Percentiles rank a stretch among this genome's conserved stretches.
These are phyloP conservation scores for Betula pendula DNA, from an alignment of 306 rosid species.

Conservation along the genomic window DNA sequence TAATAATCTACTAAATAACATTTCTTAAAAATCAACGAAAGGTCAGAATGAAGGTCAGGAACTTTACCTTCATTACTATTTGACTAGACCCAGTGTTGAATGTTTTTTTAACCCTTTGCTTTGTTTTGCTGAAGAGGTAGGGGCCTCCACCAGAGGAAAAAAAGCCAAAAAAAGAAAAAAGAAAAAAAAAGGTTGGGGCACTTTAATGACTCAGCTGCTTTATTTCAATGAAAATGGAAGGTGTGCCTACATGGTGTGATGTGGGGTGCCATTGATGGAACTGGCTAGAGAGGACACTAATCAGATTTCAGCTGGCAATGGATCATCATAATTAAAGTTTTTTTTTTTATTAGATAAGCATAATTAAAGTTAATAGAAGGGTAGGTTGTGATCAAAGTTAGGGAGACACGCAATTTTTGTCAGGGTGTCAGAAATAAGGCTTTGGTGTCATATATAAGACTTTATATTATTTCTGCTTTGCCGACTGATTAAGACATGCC, in stretches of 20 bases:
- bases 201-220: slow-evolving; percentile 11
- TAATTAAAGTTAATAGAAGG: not conserved
- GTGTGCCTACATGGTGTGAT: slow-evolving; percentile 4
- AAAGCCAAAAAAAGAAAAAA: not conserved
- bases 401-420: not conserved
- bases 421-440: too few species aligned
- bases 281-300: not conserved
- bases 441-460: not conserved
- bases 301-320: not conserved
- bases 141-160: not conserved
- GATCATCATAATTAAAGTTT: not conserved
- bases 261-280: not conserved
- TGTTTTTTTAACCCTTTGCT: not conserved
- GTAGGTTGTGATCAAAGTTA: not conserved
- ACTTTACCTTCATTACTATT: not conserved
- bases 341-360: too few species aligned
- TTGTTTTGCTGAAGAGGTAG: not conserved
- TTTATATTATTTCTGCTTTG: not conserved
- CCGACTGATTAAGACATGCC: not conserved
- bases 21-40: not conserved
- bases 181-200: too few species aligned
- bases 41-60: not conserved
- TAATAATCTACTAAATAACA: too few species aligned
- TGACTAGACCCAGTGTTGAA: not conserved
- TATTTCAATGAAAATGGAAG: slow-evolving; percentile 3